phyloP scores from a whole-genome alignment of 495 filamentous ascomycete species.

The Polyplosphaeria fusca region DNA sequence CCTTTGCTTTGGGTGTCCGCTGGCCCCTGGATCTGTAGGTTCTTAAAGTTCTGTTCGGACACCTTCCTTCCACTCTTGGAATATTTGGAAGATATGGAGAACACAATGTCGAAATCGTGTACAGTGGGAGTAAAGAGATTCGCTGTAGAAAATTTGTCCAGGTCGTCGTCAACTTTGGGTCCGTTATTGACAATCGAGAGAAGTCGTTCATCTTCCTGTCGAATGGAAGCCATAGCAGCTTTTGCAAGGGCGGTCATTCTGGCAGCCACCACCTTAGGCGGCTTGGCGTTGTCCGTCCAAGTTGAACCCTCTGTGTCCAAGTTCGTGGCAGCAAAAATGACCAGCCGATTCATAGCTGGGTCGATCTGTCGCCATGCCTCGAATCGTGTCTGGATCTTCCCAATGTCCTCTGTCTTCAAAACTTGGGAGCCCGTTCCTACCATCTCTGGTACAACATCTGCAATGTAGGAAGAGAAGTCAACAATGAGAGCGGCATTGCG shows the following conservation, averaged over 20 bases:
- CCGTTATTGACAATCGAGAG: slow-evolving; percentile 15
- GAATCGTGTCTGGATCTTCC: slow-evolving; percentile 65
- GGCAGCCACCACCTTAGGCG: slow-evolving; percentile 76
- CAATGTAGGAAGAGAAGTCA: slow-evolving; percentile 54
- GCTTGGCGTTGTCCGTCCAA: slow-evolving; percentile 69
- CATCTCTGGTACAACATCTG: not conserved
- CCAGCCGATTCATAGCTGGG: slow-evolving; percentile 77
- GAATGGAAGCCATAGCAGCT: slow-evolving; percentile 61
- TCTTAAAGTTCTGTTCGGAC: slow-evolving; percentile 62
- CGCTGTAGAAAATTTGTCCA: slow-evolving; percentile 31
- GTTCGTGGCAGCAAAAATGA: slow-evolving; percentile 78
- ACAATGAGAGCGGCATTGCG: slow-evolving; percentile 74
- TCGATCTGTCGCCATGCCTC: slow-evolving; percentile 81
- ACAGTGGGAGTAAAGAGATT: slow-evolving; percentile 66
- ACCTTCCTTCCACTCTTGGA: slow-evolving; percentile 30
- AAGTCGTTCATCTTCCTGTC: slow-evolving; percentile 48
- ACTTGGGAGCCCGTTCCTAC: slow-evolving; percentile 6
- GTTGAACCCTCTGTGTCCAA: slow-evolving; percentile 71
- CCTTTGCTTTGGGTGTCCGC: slow-evolving; percentile 43
- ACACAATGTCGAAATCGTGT: slow-evolving; percentile 78
- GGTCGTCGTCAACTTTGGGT: slow-evolving; percentile 44
- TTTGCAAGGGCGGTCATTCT: slow-evolving; percentile 78
- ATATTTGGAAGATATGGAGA: slow-evolving; percentile 61
- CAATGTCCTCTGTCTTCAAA: slow-evolving; percentile 54
- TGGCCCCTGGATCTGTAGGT: slow-evolving; percentile 53